Conservation (phyloP, 2,329 filamentous ascomycete species). For the Colletotrichum plurivorum region DNA sequence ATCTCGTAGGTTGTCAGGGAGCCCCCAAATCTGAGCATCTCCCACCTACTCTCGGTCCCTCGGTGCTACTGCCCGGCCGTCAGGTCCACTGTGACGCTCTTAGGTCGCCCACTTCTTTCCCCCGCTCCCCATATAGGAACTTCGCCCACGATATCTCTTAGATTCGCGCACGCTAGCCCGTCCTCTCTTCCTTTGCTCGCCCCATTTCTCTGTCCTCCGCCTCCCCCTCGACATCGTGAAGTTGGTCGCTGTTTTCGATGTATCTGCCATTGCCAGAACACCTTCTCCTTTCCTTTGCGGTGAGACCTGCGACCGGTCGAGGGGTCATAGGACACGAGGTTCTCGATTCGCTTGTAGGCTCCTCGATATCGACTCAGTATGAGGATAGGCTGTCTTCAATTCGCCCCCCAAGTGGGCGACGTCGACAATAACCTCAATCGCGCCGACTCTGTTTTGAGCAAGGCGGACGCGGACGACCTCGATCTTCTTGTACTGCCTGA, state of each 20-base stretch:
- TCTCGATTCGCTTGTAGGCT: neutral
- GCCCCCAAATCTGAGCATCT: too few species aligned
- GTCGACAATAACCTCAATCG: conserved; percentile 78
- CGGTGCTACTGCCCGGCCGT: too few species aligned
- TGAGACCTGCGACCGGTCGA: conserved; percentile 13
- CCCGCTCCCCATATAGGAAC: too few species aligned
- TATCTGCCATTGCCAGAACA: neutral
- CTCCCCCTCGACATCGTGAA: neutral
- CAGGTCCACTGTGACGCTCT: too few species aligned
- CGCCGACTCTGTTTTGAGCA: conserved; percentile 74
- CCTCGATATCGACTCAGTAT: conserved; percentile 47
- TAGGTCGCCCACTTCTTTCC: too few species aligned
- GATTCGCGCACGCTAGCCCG: neutral
- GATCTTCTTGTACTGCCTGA: conserved; percentile 83
- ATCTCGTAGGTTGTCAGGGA: too few species aligned
- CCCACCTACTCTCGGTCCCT: too few species aligned
- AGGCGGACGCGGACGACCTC: conserved; percentile 65
- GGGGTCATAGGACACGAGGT: neutral
- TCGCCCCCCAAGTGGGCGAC: conserved; percentile 78
- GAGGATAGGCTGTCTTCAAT: conserved; percentile 80
- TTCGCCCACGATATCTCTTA: too few species aligned
- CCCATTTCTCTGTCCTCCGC: neutral
- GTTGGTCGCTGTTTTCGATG: neutral
- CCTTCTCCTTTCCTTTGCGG: neutral
- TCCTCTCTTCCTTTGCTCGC: too few species aligned